These are phyloP conservation scores for Didymella pomorum DNA, from an alignment of 2,329 filamentous ascomycete species.

Conservation along the genomic window DNA sequence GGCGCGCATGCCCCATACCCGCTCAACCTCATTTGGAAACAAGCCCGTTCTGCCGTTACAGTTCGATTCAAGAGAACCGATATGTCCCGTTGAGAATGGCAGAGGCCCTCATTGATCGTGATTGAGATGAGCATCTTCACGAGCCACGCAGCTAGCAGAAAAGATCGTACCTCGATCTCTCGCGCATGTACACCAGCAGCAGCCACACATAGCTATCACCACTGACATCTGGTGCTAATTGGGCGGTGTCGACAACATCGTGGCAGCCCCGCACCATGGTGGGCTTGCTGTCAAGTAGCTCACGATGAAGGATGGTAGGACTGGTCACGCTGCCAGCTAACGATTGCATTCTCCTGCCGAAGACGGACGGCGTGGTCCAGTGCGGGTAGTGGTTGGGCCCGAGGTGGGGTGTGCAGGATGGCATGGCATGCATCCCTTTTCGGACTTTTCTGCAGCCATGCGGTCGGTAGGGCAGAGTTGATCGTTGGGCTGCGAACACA, in stretches of 20 bases:
- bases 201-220: neutral
- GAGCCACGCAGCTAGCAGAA: neutral
- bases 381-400: constrained; percentile 24
- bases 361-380: constrained; percentile 29
- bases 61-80: constrained; percentile 8
- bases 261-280: constrained; percentile 24
- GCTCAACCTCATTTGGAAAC: constrained; percentile 37
- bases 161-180: neutral
- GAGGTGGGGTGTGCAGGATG: constrained; percentile 36
- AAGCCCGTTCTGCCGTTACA: constrained; percentile 33
- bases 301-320: constrained; percentile 23
- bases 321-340: constrained; percentile 33
- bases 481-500: constrained; percentile 31
- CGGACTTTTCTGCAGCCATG: constrained; percentile 32
- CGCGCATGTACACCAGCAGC: neutral
- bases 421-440: constrained; percentile 34
- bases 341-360: constrained; percentile 25
- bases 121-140: neutral
- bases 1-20: constrained; percentile 21
- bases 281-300: constrained; percentile 15
- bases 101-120: neutral
- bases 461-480: constrained; percentile 15
- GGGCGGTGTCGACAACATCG: constrained; percentile 3
- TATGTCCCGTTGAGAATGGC: constrained; percentile 3
- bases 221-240: constrained; percentile 1